phyloP scores from a whole-genome alignment of 2,329 filamentous ascomycete species.

The Nemania serpens region DNA sequence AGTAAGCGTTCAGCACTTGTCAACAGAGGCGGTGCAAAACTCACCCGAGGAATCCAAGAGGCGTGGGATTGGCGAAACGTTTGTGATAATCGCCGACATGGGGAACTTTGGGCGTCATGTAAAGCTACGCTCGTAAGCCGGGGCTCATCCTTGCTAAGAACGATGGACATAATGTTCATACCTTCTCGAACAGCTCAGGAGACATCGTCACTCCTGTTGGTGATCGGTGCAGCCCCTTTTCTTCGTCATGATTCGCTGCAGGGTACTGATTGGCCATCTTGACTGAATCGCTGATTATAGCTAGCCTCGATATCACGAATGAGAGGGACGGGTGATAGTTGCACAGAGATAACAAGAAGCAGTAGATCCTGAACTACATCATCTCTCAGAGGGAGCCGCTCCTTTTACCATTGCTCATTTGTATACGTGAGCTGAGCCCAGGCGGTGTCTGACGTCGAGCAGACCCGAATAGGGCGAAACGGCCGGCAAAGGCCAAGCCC shows the following conservation, averaged over 20 bases:
- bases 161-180: slow-evolving; percentile 6
- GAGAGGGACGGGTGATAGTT: background rate
- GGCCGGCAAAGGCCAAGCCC: slow-evolving; percentile 18
- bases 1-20: background rate
- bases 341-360: background rate
- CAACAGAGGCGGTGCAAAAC: slow-evolving; percentile 13
- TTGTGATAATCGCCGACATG: slow-evolving; percentile 43
- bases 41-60: slow-evolving; percentile 46
- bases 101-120: slow-evolving; percentile 45
- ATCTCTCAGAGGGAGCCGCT: background rate
- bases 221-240: slow-evolving; percentile 43
- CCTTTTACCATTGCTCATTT: slow-evolving; percentile 3
- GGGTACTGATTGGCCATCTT: slow-evolving; percentile 25
- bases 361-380: background rate
- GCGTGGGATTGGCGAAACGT: slow-evolving; percentile 46
- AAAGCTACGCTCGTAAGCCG: slow-evolving; percentile 36
- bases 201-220: slow-evolving; percentile 46
- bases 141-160: background rate
- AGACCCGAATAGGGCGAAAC: slow-evolving; percentile 15
- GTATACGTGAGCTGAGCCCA: background rate
- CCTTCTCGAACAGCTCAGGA: slow-evolving; percentile 47
- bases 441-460: slow-evolving; percentile 1
- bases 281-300: background rate
- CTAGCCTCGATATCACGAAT: background rate
- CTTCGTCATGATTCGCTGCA: slow-evolving; percentile 37